Base-by-base conservation (phyloP, 768 basidiomycete species). In the Russula brevipes region DNA sequence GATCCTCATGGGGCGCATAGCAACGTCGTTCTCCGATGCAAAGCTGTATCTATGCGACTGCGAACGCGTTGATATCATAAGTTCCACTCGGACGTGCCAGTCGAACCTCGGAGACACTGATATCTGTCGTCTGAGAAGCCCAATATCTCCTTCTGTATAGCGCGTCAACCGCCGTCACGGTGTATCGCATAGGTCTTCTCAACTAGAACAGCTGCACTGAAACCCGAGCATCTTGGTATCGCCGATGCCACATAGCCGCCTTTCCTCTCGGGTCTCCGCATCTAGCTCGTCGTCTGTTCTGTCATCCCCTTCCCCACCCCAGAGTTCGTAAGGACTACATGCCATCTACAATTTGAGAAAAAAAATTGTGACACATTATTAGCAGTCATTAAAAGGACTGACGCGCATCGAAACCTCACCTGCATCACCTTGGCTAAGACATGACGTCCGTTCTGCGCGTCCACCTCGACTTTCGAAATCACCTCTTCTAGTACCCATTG, bases 401-500 rank as follows among this genome's bases (percentile, higher is more conserved):
- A 56, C 50, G 11, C 12, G 16, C 7, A 31, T 45, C 36, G 31
- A 60, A 62, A 19, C 79, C 86, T 69, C 65, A 91, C 91, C 77
- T 89, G 81, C 74, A 97, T 76, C 17, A 97, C 88, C 74, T 92
- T 91, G 12, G 85, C 85, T 55, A 98, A 76, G 3, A 89, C 76
- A 61, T 80, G 77, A 76, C 85, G 86, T 53, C 88, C 89, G 62
- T 76, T 81, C 24, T 78, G 76, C 10, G 77, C 71, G 69, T 94
- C 89, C 63, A 75, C 74, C 71, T 94, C 89, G 2, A 93, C 82
- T 66, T 82, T 82, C 65, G 76, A 74, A 71, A 98, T 98, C 30
- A 91, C 87, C 70, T 98, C 95, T 72, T 98, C 94, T 39, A 99
- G 79, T 9, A 98, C 77, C 97, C 97, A 98, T 74, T 98, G 97